Percentiles rank a stretch among this genome's conserved stretches.
These are phyloP conservation scores for Zychaea mexicana DNA, from an alignment of 371 early-diverging fungal genomes.

Conservation along the genomic window DNA sequence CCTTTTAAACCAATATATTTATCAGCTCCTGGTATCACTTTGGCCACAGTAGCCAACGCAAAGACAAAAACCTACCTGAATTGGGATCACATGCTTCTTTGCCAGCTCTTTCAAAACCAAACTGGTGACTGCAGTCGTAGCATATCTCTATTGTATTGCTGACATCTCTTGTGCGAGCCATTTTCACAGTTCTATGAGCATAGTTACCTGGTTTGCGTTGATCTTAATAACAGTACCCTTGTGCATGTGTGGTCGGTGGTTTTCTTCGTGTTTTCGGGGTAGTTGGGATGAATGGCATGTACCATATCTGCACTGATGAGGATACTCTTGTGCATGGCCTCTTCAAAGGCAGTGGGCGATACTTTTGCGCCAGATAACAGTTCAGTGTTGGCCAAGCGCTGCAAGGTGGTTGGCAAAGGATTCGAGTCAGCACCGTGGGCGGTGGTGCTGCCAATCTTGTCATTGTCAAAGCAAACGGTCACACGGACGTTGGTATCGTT, in stretches of 20 bases:
- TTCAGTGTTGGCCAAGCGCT: conserved; percentile 55
- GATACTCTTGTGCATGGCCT: conserved; percentile 82
- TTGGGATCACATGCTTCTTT: conserved; percentile 69
- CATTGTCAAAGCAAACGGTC: conserved; percentile 96
- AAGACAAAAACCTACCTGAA: conserved; percentile 74
- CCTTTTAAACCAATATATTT: conserved; percentile 52
- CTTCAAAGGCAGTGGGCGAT: conserved; percentile 74
- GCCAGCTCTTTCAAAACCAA: conserved; percentile 82
- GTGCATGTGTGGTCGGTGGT: conserved; percentile 91
- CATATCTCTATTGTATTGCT: conserved; percentile 87
- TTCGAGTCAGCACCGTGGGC: conserved; percentile 96
- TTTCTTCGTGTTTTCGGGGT: conserved; percentile 83
- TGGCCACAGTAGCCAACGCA: too few species aligned
- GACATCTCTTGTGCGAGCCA: too few species aligned
- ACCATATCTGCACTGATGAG: conserved; percentile 95
- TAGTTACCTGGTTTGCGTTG: conserved; percentile 86
- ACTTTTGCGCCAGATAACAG: conserved; percentile 21
- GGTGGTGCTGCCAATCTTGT: conserved; percentile 95
- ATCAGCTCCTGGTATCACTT: too few species aligned
- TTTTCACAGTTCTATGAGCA: too few species aligned
- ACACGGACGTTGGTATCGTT: conserved; percentile 83
- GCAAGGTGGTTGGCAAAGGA: conserved; percentile 76
- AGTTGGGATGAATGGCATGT: conserved; percentile 94
- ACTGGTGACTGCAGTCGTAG: conserved; percentile 90
- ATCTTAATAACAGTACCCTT: conserved; percentile 94